Base-by-base conservation (phyloP, 495 filamentous ascomycete genomes). In the Tuber brumale region DNA sequence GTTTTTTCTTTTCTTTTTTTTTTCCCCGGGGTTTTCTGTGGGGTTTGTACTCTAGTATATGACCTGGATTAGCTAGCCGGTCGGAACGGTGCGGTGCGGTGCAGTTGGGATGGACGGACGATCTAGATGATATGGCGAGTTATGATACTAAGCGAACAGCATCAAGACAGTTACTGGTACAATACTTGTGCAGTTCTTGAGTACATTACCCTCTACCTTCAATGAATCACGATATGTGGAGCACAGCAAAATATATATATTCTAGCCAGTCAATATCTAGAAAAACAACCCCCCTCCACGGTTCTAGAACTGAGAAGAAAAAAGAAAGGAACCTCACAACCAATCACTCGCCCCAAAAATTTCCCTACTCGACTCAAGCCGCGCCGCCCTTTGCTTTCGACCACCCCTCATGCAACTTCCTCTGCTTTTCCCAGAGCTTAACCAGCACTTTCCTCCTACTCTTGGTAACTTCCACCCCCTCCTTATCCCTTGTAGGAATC, bases 401-500 rank as follows among this genome's bases (percentile, higher is more conserved):
- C 76, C 76, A 81, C 46, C 72, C 76, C 31, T 97, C 92, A 83
- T 97, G 92, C 75, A 88, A 80, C 88, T 93, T 97, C 88, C 92
- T 96, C 87, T 97, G 95, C 83, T 86, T 90, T 82, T 97, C 93
- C 93, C 93, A 97, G 42, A 93, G 92, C 86, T 98, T 98, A 85
- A 85, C 90, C 48, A 98, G 83, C 88, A 93, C 96, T 88, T 97
- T 99, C 46, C 76, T 75, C 79, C 88, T 87, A 74, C 87, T 91
- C 87, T 97, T 99, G 37, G 93, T 87, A 41, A 99, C 85, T 82
- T 96, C 93, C 78, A 89, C 89, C 1, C 94, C 95, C 41, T 90
- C 89, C 23, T 87, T 87, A 83, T 93, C 89, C 83, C 89, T 92
- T 5, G 88, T 92, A 16, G 95, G 95, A 70, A 98, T 74, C 2